These are phyloP conservation scores for Neurospora sp. DNA, from an alignment of 495 filamentous ascomycete species.

Conservation along the genomic window DNA sequence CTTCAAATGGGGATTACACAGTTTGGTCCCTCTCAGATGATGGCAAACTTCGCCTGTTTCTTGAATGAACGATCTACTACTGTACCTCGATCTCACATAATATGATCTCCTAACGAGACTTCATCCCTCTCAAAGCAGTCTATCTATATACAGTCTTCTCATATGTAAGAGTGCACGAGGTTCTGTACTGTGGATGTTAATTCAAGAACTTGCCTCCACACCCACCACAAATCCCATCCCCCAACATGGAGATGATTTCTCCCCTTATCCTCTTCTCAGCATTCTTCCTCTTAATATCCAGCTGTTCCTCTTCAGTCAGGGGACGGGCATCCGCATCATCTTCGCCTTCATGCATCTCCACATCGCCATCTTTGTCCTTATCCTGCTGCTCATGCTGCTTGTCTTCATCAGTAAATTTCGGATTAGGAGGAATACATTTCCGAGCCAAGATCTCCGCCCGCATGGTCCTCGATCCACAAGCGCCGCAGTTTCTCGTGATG, in stretches of 20 bases:
- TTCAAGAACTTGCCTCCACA: constrained; percentile 39
- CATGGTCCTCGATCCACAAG: constrained; percentile 33
- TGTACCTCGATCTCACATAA: neutral
- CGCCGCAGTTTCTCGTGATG: constrained; percentile 30
- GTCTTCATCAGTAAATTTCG: neutral
- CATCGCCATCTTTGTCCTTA: neutral
- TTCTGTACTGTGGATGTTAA: neutral
- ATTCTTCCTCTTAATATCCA: constrained; percentile 9
- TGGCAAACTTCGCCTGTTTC: neutral
- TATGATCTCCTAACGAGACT: neutral
- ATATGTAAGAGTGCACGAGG: neutral
- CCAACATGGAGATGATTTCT: constrained; percentile 19
- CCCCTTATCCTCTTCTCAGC: constrained; percentile 6
- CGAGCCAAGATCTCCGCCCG: constrained; percentile 18
- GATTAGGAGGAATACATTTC: neutral
- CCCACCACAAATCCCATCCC: constrained; percentile 27
- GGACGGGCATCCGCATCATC: neutral
- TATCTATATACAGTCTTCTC: neutral
- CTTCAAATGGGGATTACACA: neutral
- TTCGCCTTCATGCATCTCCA: neutral
- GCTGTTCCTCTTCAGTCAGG: constrained; percentile 2
- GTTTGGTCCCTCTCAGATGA: neutral
- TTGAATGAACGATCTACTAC: neutral
- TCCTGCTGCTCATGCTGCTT: neutral
- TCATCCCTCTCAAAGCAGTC: neutral